Conservation (phyloP, 176 grass and related monocot species). For the Melocanna baccifera region DNA sequence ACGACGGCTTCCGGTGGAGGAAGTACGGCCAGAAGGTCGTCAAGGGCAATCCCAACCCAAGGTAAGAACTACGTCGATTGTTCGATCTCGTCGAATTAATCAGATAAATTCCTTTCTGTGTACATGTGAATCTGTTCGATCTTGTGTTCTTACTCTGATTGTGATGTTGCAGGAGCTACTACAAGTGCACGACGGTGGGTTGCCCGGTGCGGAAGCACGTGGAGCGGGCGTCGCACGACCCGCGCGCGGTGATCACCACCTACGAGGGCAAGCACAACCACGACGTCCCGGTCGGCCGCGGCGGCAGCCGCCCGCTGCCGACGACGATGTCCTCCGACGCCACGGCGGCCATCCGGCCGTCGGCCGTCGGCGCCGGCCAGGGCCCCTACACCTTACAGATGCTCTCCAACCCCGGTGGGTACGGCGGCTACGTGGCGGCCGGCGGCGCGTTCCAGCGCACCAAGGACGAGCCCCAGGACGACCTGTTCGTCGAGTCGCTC, state of each 20-base stretch:
- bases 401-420: constrained; percentile 10
- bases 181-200: constrained; percentile 67
- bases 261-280: constrained; percentile 87
- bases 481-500: constrained; percentile 62
- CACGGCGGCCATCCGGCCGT: not conserved
- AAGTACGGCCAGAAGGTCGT: constrained; percentile 82
- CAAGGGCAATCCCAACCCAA: constrained; percentile 67
- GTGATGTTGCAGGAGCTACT: constrained; percentile 57
- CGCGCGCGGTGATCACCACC: constrained; percentile 66
- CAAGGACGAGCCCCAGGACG: constrained; percentile 70
- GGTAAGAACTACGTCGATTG: constrained; percentile 12
- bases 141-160: not conserved
- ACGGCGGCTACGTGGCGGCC: constrained; percentile 7
- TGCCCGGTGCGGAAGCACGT: constrained; percentile 83
- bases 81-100: not conserved
- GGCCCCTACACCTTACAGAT: constrained; percentile 27
- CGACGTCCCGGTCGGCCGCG: constrained; percentile 64
- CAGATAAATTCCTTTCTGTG: not conserved
- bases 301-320: constrained; percentile 6
- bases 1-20: constrained; percentile 70
- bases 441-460: constrained; percentile 33
- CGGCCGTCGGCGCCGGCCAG: not conserved
- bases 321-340: not conserved
- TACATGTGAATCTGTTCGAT: not conserved
- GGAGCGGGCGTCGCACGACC: constrained; percentile 59